A percentile compares a stretch with the other conserved stretches of the same genome.
These are phyloP conservation scores for Globisporangium splendens DNA, from an alignment of 352 stramenopile species.

Conservation along the genomic window DNA sequence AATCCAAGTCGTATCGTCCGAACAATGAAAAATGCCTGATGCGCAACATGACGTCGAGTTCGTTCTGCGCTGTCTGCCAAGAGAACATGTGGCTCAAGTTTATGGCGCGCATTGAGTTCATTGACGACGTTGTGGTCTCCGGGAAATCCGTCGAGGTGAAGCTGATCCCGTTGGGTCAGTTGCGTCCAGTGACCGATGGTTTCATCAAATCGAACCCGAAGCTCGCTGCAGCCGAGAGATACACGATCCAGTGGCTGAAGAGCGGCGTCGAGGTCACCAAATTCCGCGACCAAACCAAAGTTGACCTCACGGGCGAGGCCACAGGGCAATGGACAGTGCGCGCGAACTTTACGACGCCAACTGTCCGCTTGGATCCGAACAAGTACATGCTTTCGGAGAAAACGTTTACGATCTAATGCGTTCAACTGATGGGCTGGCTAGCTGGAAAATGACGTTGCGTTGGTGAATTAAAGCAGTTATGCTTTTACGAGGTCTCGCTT, in stretches of 20 bases:
- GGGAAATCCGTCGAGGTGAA: slow-evolving; percentile 17
- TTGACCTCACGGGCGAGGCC: neutral
- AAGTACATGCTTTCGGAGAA: too few relatives aligned
- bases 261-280: slow-evolving; percentile 13
- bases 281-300: slow-evolving; percentile 14
- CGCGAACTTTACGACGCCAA: too few relatives aligned
- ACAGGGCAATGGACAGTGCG: slow-evolving; percentile 18
- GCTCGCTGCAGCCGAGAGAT: slow-evolving; percentile 22
- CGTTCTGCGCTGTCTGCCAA: slow-evolving; percentile 36
- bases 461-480: too few relatives aligned
- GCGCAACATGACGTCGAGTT: slow-evolving; percentile 34
- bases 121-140: slow-evolving; percentile 22
- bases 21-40: slow-evolving; percentile 36
- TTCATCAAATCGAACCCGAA: slow-evolving; percentile 9
- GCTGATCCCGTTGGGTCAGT: slow-evolving; percentile 29
- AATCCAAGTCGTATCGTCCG: slow-evolving; percentile 25
- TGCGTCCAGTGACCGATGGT: slow-evolving; percentile 6
- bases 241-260: slow-evolving; percentile 24
- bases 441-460: too few relatives aligned
- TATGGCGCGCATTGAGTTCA: slow-evolving; percentile 28
- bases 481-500: too few relatives aligned
- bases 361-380: too few relatives aligned
- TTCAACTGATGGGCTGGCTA: too few relatives aligned
- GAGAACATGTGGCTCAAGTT: slow-evolving; percentile 40
- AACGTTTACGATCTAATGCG: too few relatives aligned